These are phyloP conservation scores for Dothistroma pini DNA, from an alignment of 2,329 filamentous ascomycete species.

Conservation along the genomic window DNA sequence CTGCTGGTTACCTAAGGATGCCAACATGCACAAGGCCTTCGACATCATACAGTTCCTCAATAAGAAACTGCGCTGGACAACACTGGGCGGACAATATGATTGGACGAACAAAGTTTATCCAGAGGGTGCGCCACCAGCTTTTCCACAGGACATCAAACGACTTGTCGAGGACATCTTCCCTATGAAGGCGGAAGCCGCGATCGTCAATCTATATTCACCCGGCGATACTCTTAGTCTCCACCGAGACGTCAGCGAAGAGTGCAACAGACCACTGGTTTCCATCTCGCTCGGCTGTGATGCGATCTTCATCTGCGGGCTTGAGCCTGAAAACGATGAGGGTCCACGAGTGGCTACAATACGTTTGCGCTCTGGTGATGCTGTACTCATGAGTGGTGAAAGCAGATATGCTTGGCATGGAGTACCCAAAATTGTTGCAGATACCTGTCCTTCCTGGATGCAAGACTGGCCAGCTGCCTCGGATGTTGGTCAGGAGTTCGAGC, in stretches of 20 bases:
- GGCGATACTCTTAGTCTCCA: slow-evolving; percentile 91
- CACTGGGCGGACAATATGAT: slow-evolving; percentile 92
- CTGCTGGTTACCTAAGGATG: slow-evolving; percentile 59
- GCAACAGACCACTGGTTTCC: slow-evolving; percentile 73
- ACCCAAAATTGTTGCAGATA: slow-evolving; percentile 74
- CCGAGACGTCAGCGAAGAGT: slow-evolving; percentile 86
- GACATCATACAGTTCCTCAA: slow-evolving; percentile 66
- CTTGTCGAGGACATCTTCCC: slow-evolving; percentile 72
- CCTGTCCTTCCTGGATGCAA: slow-evolving; percentile 70
- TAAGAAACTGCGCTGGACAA: slow-evolving; percentile 87
- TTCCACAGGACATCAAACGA: slow-evolving; percentile 67
- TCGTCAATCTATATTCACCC: slow-evolving; percentile 88
- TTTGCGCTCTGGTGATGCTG: slow-evolving; percentile 78
- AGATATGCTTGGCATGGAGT: slow-evolving; percentile 95
- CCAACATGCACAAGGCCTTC: slow-evolving; percentile 69
- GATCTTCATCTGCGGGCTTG: slow-evolving; percentile 77
- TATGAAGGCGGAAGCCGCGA: slow-evolving; percentile 80
- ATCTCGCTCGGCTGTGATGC: slow-evolving; percentile 87
- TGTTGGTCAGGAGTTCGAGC: slow-evolving; percentile 47
- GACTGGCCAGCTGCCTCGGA: slow-evolving; percentile 64
- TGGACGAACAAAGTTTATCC: slow-evolving; percentile 89
- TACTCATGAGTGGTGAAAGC: slow-evolving; percentile 80
- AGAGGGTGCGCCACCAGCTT: slow-evolving; percentile 60
- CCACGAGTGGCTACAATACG: slow-evolving; percentile 54
- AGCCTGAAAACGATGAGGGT: slow-evolving; percentile 39